Percentiles rank a stretch among this genome's conserved stretches.
Evolutionary conservation across 2,329 filamentous ascomycete genomes (phyloP).

Genomic region (Ophiostoma ulmi): DNA sequence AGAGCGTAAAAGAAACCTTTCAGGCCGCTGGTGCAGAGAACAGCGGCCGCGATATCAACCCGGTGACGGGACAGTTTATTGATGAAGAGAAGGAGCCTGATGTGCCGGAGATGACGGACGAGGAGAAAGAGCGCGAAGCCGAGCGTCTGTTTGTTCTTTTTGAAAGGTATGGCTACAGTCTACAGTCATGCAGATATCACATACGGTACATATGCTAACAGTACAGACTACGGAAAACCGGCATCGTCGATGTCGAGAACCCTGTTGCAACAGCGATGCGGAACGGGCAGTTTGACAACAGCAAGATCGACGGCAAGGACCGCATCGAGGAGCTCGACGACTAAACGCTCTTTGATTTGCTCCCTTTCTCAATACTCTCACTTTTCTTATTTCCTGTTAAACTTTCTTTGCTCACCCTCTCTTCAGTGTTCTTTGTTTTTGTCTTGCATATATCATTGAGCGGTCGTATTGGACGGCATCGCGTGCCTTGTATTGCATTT

Average conservation of each 20-base stretch:
- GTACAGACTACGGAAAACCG: constrained; percentile 61
- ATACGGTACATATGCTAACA: constrained; percentile 12
- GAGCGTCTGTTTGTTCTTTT: constrained; percentile 87
- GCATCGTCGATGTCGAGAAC: constrained; percentile 72
- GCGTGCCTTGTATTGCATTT: background rate
- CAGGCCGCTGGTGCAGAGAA: constrained; percentile 14
- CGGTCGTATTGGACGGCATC: background rate
- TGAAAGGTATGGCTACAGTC: constrained; percentile 57
- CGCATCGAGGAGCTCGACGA: constrained; percentile 41
- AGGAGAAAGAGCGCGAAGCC: constrained; percentile 88
- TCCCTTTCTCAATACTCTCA: background rate
- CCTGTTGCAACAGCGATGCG: constrained; percentile 66
- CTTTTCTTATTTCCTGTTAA: background rate
- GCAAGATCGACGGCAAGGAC: constrained; percentile 61
- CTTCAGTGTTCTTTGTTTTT: background rate
- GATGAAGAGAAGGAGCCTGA: constrained; percentile 59
- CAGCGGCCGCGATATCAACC: constrained; percentile 55
- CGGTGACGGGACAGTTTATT: constrained; percentile 78
- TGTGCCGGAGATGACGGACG: constrained; percentile 72
- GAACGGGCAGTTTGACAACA: constrained; percentile 66
- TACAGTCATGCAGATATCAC: background rate
- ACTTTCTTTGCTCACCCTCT: background rate
- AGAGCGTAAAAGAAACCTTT: constrained; percentile 37
- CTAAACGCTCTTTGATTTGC: background rate
- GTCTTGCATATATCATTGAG: constrained; percentile 12